Evolutionary conservation across 352 stramenopile species (phyloP).

Genomic region (Globisporangium apiculatum): DNA sequence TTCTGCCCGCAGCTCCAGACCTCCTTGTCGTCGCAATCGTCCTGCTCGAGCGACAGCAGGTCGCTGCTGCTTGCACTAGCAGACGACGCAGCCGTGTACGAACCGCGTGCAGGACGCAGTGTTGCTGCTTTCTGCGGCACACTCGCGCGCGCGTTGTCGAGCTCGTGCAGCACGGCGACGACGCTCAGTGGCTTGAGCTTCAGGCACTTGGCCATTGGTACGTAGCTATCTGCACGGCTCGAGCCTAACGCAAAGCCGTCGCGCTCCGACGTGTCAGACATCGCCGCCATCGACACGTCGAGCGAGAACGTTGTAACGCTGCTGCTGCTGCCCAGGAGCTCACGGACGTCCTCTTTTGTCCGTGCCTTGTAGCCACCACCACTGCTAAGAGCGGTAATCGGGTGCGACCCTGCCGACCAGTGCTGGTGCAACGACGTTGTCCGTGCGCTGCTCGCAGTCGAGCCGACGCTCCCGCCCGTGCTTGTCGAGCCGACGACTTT

Average conservation of each 20-base stretch:
- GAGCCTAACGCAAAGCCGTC: slow-evolving; percentile 2
- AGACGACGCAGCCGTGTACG: not conserved
- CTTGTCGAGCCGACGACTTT: slow-evolving; percentile 15
- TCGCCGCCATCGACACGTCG: slow-evolving; percentile 22
- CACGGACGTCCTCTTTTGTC: slow-evolving; percentile 37
- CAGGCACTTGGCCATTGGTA: slow-evolving; percentile 22
- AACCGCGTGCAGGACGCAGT: not conserved
- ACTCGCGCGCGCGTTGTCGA: slow-evolving; percentile 29
- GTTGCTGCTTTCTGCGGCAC: not conserved
- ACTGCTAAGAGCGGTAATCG: not conserved
- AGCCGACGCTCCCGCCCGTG: slow-evolving; percentile 3
- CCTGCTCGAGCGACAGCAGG: slow-evolving; percentile 12
- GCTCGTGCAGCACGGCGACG: slow-evolving; percentile 26
- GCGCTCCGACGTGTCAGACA: slow-evolving; percentile 15
- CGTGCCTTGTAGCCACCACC: slow-evolving; percentile 17
- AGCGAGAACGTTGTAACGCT: slow-evolving; percentile 20
- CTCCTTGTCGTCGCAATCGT: slow-evolving; percentile 62
- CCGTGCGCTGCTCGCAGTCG: slow-evolving; percentile 1
- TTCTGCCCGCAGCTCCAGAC: slow-evolving; percentile 94
- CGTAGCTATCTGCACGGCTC: too few species aligned
- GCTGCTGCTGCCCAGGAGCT: slow-evolving; percentile 13
- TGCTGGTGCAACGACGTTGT: slow-evolving; percentile 10
- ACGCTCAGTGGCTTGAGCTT: slow-evolving; percentile 47
- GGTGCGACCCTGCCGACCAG: slow-evolving; percentile 12
- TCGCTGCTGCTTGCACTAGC: not conserved